phyloP scores from a whole-genome alignment of 306 rosid genomes.

The Calophaca sinica region DNA sequence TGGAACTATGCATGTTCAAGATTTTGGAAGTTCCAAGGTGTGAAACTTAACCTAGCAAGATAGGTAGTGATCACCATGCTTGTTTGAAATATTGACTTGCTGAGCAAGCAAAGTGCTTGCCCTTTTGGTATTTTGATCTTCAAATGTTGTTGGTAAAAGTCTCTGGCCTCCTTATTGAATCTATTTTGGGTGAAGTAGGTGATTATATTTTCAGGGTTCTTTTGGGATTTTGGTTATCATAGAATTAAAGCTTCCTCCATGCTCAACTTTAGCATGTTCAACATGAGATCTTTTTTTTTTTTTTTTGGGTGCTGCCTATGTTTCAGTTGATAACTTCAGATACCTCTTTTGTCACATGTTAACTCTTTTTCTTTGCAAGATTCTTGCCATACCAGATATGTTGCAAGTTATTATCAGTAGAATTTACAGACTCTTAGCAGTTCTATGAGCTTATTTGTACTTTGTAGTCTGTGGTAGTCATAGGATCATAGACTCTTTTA shows the following conservation, averaged over 20 bases:
- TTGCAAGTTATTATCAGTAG: not conserved
- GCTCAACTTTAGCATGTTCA: not conserved
- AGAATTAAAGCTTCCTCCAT: slow-evolving; percentile 7
- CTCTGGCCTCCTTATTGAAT: not conserved
- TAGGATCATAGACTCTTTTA: slow-evolving; percentile 1
- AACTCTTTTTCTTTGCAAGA: not conserved
- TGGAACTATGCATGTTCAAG: not conserved
- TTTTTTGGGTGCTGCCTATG: not conserved
- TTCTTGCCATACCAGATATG: slow-evolving; percentile 1
- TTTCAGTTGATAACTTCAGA: slow-evolving; percentile 2
- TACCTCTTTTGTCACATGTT: not conserved
- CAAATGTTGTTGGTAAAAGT: not conserved
- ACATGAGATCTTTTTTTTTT: not conserved
- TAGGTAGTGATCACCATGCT: not conserved
- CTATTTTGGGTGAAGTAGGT: not conserved
- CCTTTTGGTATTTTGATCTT: not conserved
- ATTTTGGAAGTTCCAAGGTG: slow-evolving; percentile 16
- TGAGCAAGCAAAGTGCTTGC: not conserved
- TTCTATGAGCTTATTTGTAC: slow-evolving; percentile 16
- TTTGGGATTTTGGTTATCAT: slow-evolving; percentile 7
- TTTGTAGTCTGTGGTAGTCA: not conserved
- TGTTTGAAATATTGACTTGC: slow-evolving; percentile 1
- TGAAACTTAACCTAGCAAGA: slow-evolving; percentile 5
- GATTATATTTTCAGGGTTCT: slow-evolving; percentile 9
- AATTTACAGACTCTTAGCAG: not conserved